phyloP scores from a whole-genome alignment of 2,329 filamentous ascomycete genomes.

The Neofusicoccum cordaticola region DNA sequence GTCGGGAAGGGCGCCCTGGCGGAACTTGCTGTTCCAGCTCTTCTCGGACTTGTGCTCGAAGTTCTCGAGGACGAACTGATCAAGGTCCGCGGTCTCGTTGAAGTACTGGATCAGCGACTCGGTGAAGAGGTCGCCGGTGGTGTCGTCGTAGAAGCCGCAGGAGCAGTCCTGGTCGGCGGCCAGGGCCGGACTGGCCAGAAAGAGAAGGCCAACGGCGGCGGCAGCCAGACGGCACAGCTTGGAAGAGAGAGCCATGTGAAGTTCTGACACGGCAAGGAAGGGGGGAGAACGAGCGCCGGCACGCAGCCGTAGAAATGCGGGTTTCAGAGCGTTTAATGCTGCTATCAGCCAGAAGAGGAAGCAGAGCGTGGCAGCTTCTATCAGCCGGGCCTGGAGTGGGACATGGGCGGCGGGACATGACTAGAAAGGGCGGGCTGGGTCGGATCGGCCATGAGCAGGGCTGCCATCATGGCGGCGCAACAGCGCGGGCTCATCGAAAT shows the following conservation, averaged over 20 bases:
- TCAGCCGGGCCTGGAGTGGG: neutral
- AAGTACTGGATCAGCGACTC: constrained; percentile 51
- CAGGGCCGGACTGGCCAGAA: neutral
- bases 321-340: constrained; percentile 10
- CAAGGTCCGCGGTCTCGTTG: constrained; percentile 44
- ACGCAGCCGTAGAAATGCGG: constrained; percentile 11
- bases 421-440: neutral
- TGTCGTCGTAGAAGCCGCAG: constrained; percentile 47
- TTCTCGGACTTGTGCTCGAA: constrained; percentile 47
- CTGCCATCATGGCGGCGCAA: neutral
- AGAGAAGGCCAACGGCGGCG: constrained; percentile 1
- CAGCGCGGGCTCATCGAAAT: neutral
- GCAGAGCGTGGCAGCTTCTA: neutral
- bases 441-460: neutral
- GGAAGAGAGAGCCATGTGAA: neutral
- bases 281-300: constrained; percentile 16
- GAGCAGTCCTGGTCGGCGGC: constrained; percentile 31
- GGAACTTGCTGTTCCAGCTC: constrained; percentile 46
- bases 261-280: neutral
- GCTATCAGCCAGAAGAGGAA: constrained; percentile 14
- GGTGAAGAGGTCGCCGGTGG: constrained; percentile 41
- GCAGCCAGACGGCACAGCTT: constrained; percentile 4
- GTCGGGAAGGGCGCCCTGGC: constrained; percentile 40
- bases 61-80: constrained; percentile 39
- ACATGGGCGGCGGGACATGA: neutral